Base-by-base conservation (phyloP, 805 yeast species). In the Ogataea nakhonphanomensis region DNA sequence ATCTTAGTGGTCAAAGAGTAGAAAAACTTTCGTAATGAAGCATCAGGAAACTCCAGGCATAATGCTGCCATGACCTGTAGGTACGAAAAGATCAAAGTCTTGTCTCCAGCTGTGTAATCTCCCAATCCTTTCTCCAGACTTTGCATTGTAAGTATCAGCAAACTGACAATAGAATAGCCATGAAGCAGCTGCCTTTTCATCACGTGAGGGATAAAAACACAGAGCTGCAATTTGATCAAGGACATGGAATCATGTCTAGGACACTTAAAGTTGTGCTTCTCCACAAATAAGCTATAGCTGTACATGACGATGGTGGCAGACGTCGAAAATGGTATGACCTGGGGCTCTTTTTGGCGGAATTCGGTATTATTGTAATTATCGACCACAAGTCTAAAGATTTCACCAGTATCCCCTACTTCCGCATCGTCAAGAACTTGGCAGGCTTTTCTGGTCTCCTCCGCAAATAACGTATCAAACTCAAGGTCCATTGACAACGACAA, bases 401-500 rank as follows among this genome's bases (percentile, higher is more conserved):
- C 66, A n/a, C 62, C 68, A 34, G 58, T 59, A 10, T 59, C 47
- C 4, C 58, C 57, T 13, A 55, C 48, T 5, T 25, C 24, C 4
- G 45, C 32, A 10, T 30, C 25, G 8, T 57, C 53, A 36, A 83
- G 76, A 3, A 82, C 53, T 2, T 57, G 51, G 30, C 58, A 60
- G 2, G 80, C 60, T 25, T 67, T 67, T 3, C 56, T 50, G 7
- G 69, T 54, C 53, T 53, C 59, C 1, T 63, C 49, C 2, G 50
- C 45, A 31, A 81, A 70, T 15, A 61, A 59, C 1, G 53, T 51
- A n/a, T 61, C 62, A 9, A 79, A 62, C 37, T 81, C 77, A 37
- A 87, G 54, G 59, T 90, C 98, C 60, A 74, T 76, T 3, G 93
- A 77, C 24, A 69, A 54, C 0, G 84, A 73, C 44, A 88, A 64